Conservation (phyloP, 2,329 filamentous ascomycete species). For the Metarhizium sp. region DNA sequence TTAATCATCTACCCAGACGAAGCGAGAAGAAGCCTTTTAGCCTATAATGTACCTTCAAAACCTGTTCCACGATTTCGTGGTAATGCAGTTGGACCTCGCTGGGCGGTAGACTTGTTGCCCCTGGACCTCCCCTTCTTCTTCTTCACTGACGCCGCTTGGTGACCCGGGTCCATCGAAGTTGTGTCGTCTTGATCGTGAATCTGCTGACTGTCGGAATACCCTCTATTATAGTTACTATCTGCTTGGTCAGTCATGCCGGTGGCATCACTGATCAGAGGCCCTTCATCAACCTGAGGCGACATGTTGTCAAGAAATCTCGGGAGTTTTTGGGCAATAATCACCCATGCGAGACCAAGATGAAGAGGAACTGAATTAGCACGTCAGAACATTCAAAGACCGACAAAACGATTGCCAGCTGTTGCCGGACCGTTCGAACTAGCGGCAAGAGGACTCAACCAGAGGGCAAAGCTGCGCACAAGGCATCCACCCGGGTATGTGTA, state of each 20-base stretch:
- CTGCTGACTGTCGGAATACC: not conserved
- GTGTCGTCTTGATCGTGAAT: not conserved
- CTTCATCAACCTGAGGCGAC: not conserved
- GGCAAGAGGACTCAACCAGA: not conserved
- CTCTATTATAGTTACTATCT: not conserved
- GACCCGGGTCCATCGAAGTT: not conserved
- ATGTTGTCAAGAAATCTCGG: not conserved
- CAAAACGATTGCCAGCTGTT: not conserved
- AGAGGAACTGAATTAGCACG: not conserved
- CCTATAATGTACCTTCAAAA: conserved; percentile 49
- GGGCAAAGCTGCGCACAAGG: not conserved
- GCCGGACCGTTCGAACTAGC: not conserved
- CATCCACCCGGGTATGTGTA: not conserved
- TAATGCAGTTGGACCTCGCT: conserved; percentile 30
- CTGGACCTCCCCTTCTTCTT: conserved; percentile 13
- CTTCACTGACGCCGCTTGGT: not conserved
- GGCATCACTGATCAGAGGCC: not conserved
- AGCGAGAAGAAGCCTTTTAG: not conserved
- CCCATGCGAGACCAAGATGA: not conserved
- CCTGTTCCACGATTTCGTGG: conserved; percentile 46
- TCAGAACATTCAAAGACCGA: not conserved
- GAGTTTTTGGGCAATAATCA: not conserved
- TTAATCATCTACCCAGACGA: not conserved
- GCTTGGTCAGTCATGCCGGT: not conserved
- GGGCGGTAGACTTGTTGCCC: conserved; percentile 8